These are phyloP conservation scores for Penicillium paxilli DNA, from an alignment of 495 filamentous ascomycete genomes.

Conservation along the genomic window DNA sequence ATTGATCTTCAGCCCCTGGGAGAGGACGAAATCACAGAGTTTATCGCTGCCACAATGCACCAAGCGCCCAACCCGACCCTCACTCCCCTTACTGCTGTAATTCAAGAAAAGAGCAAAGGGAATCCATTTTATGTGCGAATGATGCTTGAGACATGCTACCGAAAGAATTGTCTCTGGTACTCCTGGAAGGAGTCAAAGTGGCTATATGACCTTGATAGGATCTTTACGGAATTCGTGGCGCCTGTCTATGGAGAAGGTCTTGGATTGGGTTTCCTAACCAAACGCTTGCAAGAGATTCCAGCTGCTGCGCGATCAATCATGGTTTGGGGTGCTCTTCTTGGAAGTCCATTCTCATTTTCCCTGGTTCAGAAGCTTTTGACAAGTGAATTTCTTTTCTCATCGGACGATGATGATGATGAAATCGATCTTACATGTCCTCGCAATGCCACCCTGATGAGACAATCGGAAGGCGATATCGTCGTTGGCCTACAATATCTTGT, in stretches of 20 bases:
- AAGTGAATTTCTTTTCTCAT: constrained; percentile 62
- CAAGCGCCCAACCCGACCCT: constrained; percentile 36
- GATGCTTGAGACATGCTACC: constrained; percentile 85
- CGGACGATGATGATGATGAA: constrained; percentile 31
- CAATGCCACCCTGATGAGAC: constrained; percentile 32
- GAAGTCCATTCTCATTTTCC: constrained; percentile 76
- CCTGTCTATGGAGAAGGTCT: constrained; percentile 75
- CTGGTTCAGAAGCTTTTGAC: constrained; percentile 75
- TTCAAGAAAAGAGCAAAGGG: constrained; percentile 78
- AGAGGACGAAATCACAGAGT: constrained; percentile 73
- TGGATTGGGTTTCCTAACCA: constrained; percentile 75
- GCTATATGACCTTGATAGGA: constrained; percentile 80
- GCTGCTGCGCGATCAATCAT: constrained; percentile 71
- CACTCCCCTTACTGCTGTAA: constrained; percentile 58
- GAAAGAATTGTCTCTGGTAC: constrained; percentile 85
- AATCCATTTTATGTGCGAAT: constrained; percentile 89
- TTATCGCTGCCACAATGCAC: constrained; percentile 73
- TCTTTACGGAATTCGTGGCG: constrained; percentile 79
- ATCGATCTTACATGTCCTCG: constrained; percentile 35
- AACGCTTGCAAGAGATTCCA: constrained; percentile 73
- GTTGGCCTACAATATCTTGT: constrained; percentile 77
- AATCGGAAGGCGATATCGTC: constrained; percentile 56
- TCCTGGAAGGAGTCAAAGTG: constrained; percentile 76
- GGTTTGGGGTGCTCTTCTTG: constrained; percentile 81
- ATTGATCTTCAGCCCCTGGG: constrained; percentile 66